Evolutionary conservation across 2,329 filamentous ascomycete species (phyloP), one percentile per base, ranked within the genome.

Genomic region (Polychaeton citri): DNA sequence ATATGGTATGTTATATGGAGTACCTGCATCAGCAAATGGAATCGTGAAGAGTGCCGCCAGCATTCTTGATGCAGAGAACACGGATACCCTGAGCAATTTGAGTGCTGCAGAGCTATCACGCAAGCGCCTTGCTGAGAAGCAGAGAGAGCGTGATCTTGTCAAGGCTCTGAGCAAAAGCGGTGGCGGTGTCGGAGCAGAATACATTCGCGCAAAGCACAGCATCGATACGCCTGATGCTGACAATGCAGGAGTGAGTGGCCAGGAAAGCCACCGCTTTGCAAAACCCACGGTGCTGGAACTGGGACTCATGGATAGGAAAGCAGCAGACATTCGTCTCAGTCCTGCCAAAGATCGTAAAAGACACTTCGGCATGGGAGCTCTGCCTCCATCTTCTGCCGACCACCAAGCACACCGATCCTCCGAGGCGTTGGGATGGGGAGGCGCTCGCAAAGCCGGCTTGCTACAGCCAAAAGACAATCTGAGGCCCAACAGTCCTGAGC

Each of bases 91-190:
- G 20, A 71, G 68, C 19, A 76, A 76, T 40, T 44, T 55, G 39
- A 49, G 46, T 9, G 43, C 46, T 10, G 72, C 76, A 35, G 81
- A 86, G 43, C 71, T 72, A 13, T 59, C 82, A 45, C 77, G 75
- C 43, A 69, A 76, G 38, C 70, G 71, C 3, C 62, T 86, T 5
- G 71, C 74, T 5, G 72, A 71, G 10, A 71, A 75, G 47, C 80
- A 87, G 55, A 79, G 73, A 50, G 83, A 88, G 55, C 66, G 75
- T 15, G 77, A 83, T 17, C 69, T 90, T 33, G 79, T 77, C 44
- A 75, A 73, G 52, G 74, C 74, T 45, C 65, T 90, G 2, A 74
- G 73, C 7, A 63, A 71, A 34, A 63, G 76, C 39, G 80, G 80
- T 7, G 69, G 64, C 33, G 77, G 77, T 5, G 70, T 79, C 1